Evolutionary conservation across 2,329 filamentous ascomycete species (phyloP).

Genomic region (Neonectria magnoliae): DNA sequence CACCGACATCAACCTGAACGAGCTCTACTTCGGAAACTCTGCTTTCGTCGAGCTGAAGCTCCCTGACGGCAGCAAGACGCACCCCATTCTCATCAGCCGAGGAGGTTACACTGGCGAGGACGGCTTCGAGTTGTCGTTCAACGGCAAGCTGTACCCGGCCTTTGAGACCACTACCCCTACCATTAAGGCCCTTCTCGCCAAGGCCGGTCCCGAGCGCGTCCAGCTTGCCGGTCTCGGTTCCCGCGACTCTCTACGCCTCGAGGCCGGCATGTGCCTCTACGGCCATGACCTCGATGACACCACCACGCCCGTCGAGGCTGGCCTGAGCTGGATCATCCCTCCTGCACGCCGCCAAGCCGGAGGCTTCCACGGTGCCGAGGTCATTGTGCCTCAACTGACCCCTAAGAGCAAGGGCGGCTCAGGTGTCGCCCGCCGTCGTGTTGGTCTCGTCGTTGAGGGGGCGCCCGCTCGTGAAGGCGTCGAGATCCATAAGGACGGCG

Average conservation of each 20-base stretch:
- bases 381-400: constrained; percentile 80
- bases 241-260: constrained; percentile 89
- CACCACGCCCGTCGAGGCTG: constrained; percentile 68
- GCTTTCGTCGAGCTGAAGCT: constrained; percentile 73
- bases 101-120: constrained; percentile 98
- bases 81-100: constrained; percentile 74
- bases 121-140: constrained; percentile 93
- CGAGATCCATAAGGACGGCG: constrained; percentile 73
- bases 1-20: constrained; percentile 65
- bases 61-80: constrained; percentile 56
- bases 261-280: constrained; percentile 99
- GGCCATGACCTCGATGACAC: constrained; percentile 93
- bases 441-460: constrained; percentile 85
- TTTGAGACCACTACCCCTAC: constrained; percentile 59
- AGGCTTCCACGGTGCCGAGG: constrained; percentile 86
- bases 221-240: constrained; percentile 90
- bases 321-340: constrained; percentile 81
- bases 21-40: constrained; percentile 84
- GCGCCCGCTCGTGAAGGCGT: constrained; percentile 91
- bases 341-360: constrained; percentile 74
- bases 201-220: constrained; percentile 69
- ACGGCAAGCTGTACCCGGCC: constrained; percentile 53
- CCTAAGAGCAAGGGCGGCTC: constrained; percentile 76
- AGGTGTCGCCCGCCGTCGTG: constrained; percentile 76
- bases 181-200: constrained; percentile 74